phyloP scores from a whole-genome alignment of 441 rosid species.

The Pelargonium fulgidum region DNA sequence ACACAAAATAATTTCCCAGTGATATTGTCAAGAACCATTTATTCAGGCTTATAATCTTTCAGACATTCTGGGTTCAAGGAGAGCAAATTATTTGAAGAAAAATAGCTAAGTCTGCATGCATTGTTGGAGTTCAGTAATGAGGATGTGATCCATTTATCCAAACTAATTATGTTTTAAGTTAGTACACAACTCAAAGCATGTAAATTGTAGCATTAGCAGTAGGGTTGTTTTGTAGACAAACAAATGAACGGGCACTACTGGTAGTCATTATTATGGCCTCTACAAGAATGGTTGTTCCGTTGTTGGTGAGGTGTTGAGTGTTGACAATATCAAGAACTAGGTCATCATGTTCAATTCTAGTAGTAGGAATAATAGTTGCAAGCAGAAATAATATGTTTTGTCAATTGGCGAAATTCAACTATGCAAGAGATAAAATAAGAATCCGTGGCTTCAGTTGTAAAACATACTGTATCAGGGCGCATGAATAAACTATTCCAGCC shows the following conservation, averaged over 20 bases:
- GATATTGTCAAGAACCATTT: not conserved
- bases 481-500: slow-evolving; percentile 91
- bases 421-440: not conserved
- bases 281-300: not conserved
- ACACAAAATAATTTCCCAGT: not conserved
- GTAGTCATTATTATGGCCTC: not conserved
- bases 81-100: not conserved
- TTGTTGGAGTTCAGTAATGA: not conserved
- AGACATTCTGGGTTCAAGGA: not conserved
- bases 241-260: no score
- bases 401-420: not conserved
- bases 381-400: not conserved
- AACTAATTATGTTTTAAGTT: not conserved
- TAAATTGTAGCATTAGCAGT: not conserved
- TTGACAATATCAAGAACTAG: not conserved
- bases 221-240: not conserved
- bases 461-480: slow-evolving; percentile 77
- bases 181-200: not conserved
- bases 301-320: not conserved
- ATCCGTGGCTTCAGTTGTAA: not conserved
- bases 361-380: not conserved
- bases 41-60: not conserved
- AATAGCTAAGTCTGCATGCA: not conserved
- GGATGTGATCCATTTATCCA: not conserved
- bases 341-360: not conserved